Conservation (phyloP, 139 green algal species). For the Penium margaritaceum region DNA sequence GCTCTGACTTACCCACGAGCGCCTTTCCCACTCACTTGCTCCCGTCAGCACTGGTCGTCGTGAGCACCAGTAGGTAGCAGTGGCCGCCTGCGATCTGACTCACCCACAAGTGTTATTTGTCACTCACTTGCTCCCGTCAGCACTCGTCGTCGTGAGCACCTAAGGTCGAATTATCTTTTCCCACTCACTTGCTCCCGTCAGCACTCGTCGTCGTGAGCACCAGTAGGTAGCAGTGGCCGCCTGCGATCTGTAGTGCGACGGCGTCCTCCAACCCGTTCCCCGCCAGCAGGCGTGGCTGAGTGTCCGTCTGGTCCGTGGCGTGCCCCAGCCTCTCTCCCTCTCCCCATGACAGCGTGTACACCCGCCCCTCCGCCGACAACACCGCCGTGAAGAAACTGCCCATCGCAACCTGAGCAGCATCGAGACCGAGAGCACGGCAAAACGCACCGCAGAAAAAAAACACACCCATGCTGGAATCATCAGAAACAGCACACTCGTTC, state of each 20-base stretch:
- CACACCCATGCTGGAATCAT: not conserved
- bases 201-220: not conserved
- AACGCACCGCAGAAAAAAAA: too few species aligned
- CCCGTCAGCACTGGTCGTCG: not conserved
- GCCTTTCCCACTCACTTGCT: conserved; percentile 9
- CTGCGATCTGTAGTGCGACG: conserved; percentile 19
- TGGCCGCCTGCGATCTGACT: conserved; percentile 26
- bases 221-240: conserved; percentile 34
- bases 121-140: too few species aligned
- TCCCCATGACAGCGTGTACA: conserved; percentile 24
- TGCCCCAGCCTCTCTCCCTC: conserved; percentile 17
- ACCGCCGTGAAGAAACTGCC: too few species aligned
- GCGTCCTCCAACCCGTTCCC: not conserved
- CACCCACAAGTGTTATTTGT: too few species aligned
- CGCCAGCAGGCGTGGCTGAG: conserved; percentile 4
- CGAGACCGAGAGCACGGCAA: not conserved
- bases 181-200: not conserved
- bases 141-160: too few species aligned
- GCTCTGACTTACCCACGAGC: too few species aligned
- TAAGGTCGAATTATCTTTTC: too few species aligned
- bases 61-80: not conserved
- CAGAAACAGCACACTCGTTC: not conserved
- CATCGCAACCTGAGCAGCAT: not conserved
- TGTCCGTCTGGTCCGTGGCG: conserved; percentile 14
- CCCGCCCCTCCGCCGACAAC: conserved; percentile 11